phyloP scores from a whole-genome alignment of 768 basidiomycete species.

The Pleurotus cornucopiae region DNA sequence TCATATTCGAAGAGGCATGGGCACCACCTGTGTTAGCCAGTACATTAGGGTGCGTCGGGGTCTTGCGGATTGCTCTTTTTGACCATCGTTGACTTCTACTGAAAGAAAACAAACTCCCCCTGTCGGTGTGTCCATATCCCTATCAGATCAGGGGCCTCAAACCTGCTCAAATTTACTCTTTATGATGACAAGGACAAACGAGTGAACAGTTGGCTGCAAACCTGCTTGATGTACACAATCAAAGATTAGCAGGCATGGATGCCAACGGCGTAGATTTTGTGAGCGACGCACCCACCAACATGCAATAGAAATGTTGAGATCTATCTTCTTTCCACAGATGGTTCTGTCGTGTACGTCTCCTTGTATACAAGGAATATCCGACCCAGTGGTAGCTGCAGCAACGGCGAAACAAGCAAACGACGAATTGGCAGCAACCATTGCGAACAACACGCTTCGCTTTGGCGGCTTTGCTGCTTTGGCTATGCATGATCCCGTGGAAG shows the following conservation, averaged over 20 bases:
- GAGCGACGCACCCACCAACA: neutral
- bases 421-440: constrained; percentile 28
- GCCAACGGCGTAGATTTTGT: constrained; percentile 35
- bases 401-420: constrained; percentile 33
- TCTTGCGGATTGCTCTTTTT: constrained; percentile 3
- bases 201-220: constrained; percentile 25
- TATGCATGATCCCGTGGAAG: constrained; percentile 39
- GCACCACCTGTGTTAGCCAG: constrained; percentile 27
- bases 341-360: constrained; percentile 33
- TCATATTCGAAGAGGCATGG: constrained; percentile 38
- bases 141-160: too few species aligned
- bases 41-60: constrained; percentile 16
- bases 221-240: constrained; percentile 35
- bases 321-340: constrained; percentile 21
- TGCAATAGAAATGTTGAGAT: too few species aligned
- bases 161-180: too few species aligned
- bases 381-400: constrained; percentile 25
- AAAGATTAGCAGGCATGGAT: constrained; percentile 31
- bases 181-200: constrained; percentile 17
- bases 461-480: constrained; percentile 37
- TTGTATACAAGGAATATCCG: constrained; percentile 34
- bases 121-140: constrained; percentile 24
- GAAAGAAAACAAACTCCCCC: constrained; percentile 16
- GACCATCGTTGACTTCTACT: too few species aligned
- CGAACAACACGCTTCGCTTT: constrained; percentile 35